A percentile compares a stretch with the other conserved stretches of the same genome.
phyloP scores from a whole-genome alignment of 306 rosid genomes.

The Mimosa bimucronata region DNA sequence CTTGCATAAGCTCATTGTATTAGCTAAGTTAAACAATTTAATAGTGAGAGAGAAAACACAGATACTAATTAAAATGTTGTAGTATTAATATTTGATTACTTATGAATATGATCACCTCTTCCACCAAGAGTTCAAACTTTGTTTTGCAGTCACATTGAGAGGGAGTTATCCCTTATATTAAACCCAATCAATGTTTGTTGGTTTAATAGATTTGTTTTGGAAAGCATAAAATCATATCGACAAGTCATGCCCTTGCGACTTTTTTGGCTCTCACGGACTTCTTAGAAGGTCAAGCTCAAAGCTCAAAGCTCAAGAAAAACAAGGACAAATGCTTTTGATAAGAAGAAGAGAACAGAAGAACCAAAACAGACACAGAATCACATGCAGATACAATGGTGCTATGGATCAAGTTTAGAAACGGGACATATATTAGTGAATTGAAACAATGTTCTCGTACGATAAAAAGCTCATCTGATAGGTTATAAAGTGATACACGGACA shows the following conservation, averaged over 20 bases:
- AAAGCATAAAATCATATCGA: background rate
- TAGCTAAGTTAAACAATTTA: too few relatives aligned
- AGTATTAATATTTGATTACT: too few relatives aligned
- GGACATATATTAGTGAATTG: slow-evolving; percentile 19
- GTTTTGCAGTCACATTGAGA: too few relatives aligned
- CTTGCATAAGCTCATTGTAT: too few relatives aligned
- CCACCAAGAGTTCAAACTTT: too few relatives aligned
- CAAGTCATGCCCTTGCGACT: background rate
- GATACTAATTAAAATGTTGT: too few relatives aligned
- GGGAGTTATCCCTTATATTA: too few relatives aligned
- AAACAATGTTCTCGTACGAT: slow-evolving; percentile 30
- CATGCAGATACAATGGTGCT: slow-evolving; percentile 25
- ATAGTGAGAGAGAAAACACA: too few relatives aligned
- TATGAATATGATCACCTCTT: too few relatives aligned
- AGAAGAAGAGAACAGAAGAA: background rate
- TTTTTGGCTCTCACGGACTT: background rate
- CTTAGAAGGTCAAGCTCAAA: background rate
- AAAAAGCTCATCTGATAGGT: slow-evolving; percentile 34
- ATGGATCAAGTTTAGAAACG: slow-evolving; percentile 6
- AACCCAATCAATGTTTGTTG: too few relatives aligned
- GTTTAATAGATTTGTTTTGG: background rate
- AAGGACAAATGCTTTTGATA: background rate
- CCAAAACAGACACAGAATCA: background rate
- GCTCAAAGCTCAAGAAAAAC: too few relatives aligned
- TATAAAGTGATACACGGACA: slow-evolving; percentile 22